Conservation (phyloP, 139 green algal genomes). For the Chlamydomonas sp. region DNA sequence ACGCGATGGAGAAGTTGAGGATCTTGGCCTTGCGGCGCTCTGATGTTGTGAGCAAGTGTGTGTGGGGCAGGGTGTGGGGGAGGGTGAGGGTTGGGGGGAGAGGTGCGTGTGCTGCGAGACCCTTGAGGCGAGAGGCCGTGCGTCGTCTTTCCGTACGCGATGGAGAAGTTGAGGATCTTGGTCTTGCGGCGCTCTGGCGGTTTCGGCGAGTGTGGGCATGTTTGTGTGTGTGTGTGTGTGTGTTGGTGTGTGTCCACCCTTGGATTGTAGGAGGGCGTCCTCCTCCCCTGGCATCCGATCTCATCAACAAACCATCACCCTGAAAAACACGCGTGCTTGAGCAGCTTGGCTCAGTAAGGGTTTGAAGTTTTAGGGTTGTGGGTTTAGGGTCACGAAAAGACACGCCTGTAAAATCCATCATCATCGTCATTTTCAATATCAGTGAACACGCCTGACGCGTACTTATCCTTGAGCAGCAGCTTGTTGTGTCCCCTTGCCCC, state of each 20-base stretch:
- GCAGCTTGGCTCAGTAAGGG: too few relatives aligned
- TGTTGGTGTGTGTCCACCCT: too few relatives aligned
- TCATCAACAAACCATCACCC: too few relatives aligned
- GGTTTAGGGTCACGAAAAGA: too few relatives aligned
- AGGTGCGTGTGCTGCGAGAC: too few relatives aligned
- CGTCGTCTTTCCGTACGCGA: constrained; percentile 98
- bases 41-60: background rate
- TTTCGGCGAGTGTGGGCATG: background rate
- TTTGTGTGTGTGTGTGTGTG: background rate
- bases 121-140: constrained; percentile 86
- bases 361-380: too few relatives aligned
- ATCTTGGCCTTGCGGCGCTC: constrained; percentile 77
- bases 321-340: too few relatives aligned
- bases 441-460: constrained; percentile 33
- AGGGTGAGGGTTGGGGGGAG: background rate
- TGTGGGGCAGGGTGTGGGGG: background rate
- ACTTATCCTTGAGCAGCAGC: constrained; percentile 88
- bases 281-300: too few relatives aligned
- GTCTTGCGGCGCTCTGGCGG: constrained; percentile 44
- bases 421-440: too few relatives aligned
- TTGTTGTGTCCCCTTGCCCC: constrained; percentile 24
- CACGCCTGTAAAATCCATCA: too few relatives aligned
- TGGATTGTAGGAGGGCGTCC: too few relatives aligned
- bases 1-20: constrained; percentile 98
- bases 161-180: constrained; percentile 98